Base-by-base conservation (phyloP, 495 filamentous ascomycete genomes). In the Daldinia bambusicola region DNA sequence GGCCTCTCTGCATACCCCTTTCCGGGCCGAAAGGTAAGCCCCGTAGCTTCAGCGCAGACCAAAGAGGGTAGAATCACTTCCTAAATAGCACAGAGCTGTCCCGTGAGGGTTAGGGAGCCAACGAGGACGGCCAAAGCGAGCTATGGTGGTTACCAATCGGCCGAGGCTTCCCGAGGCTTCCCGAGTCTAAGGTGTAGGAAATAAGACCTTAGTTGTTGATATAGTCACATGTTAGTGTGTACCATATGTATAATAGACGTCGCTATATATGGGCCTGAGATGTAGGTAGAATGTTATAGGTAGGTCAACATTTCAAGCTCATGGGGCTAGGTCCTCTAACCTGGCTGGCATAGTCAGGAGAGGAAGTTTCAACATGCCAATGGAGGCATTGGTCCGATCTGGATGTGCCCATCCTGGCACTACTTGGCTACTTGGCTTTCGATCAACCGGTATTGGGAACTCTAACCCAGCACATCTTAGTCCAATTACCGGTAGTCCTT, bases 11-110 rank as follows among this genome's bases (percentile, higher is more conserved):
- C 59, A 52, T 3, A 48, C 52, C 52, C 18, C 14, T 16, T 32
- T 30, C 52, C 66, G 66, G 66, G 12, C 66, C 66, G 66, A 69
- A 57, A 51, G 43, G 51, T 9, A 9, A 41, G 34, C 32, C 1
- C 31, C 36, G 30, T 52, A 58, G 59, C 59, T 34, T 18, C 30
- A 60, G 26, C 52, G 50, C 41, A 61, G 37, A 57, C 62, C n/a
- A 12, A 26, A 51, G 36, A 36, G 48, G 26, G 40, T 40, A 18
- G 30, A 65, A 50, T 37, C 40, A 52, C 37, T 56, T 57, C 38
- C 26, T 40, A 55, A 16, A 36, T 31, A 18, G 55, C 52, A 34
- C 30, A 61, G 30, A 43, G 37, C 41, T 30, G 45, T 41, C 50
- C 52, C 40, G 31, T 43, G 50, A 37, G 2, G 31, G 14, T 30